Conservation (phyloP, 345 rosid genomes). For the Murraya koenigii region DNA sequence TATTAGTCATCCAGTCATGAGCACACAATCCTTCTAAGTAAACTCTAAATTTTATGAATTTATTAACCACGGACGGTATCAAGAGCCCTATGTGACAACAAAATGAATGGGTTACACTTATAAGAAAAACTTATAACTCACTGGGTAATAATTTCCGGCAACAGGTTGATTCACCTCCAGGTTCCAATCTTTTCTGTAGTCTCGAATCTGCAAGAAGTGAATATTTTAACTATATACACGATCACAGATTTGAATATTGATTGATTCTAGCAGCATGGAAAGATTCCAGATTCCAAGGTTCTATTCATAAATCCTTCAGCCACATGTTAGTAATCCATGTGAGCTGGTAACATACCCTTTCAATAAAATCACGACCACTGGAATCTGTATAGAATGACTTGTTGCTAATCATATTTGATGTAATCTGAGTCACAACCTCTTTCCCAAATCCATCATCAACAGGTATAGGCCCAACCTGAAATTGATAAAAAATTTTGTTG, state of each 20-base stretch:
- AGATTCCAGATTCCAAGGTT: neutral
- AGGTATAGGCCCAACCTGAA: slow-evolving; percentile 70
- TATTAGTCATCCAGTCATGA: neutral
- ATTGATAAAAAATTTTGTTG: slow-evolving; percentile 2
- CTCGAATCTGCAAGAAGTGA: slow-evolving; percentile 45
- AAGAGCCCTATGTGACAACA: neutral
- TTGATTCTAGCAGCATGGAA: neutral
- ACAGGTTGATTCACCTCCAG: slow-evolving; percentile 60
- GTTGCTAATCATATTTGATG: slow-evolving; percentile 44
- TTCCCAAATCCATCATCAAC: slow-evolving; percentile 57
- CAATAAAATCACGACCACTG: slow-evolving; percentile 66
- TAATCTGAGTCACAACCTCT: slow-evolving; percentile 56
- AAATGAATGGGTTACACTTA: neutral
- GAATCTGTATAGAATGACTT: slow-evolving; percentile 64
- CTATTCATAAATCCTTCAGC: neutral
- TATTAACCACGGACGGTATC: neutral
- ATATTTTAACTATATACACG: neutral
- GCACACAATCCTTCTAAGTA: neutral
- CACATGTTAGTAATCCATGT: neutral
- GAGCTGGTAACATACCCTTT: slow-evolving; percentile 40
- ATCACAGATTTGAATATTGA: neutral
- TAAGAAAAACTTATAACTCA: slow-evolving; percentile 40
- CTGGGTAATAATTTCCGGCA: slow-evolving; percentile 79
- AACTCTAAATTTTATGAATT: neutral
- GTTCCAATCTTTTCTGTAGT: slow-evolving; percentile 63